A percentile compares a stretch with the other conserved stretches of the same genome.
Conservation (phyloP, 306 rosid species). For the cucumber (Cucumis sativus) region Cucumber_9930_V3 NC_026661.2:3094001-3094500, state of each 20-base stretch:
- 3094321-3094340: too few relatives aligned
- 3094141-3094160: not conserved
- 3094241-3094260: not conserved
- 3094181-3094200: slow-evolving; percentile 42
- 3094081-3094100: not conserved
- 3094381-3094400: too few relatives aligned
- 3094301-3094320: too few relatives aligned
- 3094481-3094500: not conserved
- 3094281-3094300: too few relatives aligned
- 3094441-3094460: not conserved
- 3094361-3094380: too few relatives aligned
- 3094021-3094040: slow-evolving; percentile 14
- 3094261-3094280: too few relatives aligned
- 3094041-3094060: slow-evolving; percentile 24
- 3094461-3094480: not conserved
- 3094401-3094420: too few relatives aligned
- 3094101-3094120: not conserved
- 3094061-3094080: not conserved
- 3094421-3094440: too few relatives aligned
- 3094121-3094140: accelerated
- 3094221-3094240: not conserved
- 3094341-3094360: too few relatives aligned
- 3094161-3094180: slow-evolving; percentile 33
- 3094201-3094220: slow-evolving; percentile 31
- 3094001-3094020: slow-evolving; percentile 3